Percentiles rank a stretch among this genome's conserved stretches.
phyloP scores from a whole-genome alignment of 148 eudicot genomes.

The Pouteria glomerata region DNA sequence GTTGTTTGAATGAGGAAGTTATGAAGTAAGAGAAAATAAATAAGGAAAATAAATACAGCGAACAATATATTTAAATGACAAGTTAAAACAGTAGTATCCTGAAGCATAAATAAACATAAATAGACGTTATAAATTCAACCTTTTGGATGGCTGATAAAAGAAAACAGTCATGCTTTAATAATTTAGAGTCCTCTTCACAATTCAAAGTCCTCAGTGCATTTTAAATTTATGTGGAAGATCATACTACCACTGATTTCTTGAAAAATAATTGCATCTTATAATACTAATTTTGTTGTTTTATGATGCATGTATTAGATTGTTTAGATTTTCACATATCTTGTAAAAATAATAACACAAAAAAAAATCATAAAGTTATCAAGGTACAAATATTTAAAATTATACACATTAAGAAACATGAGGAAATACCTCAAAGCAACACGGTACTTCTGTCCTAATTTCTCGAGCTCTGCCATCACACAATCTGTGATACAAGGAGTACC shows the following conservation, averaged over 20 bases:
- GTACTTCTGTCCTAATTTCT: conserved; percentile 91
- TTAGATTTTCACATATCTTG: background rate
- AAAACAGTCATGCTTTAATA: background rate
- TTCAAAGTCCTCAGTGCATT: background rate
- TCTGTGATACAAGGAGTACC: conserved; percentile 99
- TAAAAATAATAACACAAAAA: background rate
- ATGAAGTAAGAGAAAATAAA: background rate
- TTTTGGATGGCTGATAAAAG: background rate
- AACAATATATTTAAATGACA: background rate
- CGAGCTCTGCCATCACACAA: conserved; percentile 99
- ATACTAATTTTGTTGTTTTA: background rate
- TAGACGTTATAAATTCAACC: background rate
- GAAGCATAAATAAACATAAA: background rate
- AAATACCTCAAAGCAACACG: conserved; percentile 88
- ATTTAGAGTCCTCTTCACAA: background rate
- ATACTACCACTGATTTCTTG: background rate
- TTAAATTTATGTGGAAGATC: background rate
- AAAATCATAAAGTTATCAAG: background rate
- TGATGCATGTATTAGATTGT: background rate
- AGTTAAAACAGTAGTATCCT: background rate
- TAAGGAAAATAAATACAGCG: background rate
- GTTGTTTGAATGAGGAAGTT: conserved; percentile 26
- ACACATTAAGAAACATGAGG: background rate
- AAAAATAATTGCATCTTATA: background rate
- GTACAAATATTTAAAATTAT: background rate